phyloP scores from a whole-genome alignment of 805 yeast genomes.

The Candida pini region DNA sequence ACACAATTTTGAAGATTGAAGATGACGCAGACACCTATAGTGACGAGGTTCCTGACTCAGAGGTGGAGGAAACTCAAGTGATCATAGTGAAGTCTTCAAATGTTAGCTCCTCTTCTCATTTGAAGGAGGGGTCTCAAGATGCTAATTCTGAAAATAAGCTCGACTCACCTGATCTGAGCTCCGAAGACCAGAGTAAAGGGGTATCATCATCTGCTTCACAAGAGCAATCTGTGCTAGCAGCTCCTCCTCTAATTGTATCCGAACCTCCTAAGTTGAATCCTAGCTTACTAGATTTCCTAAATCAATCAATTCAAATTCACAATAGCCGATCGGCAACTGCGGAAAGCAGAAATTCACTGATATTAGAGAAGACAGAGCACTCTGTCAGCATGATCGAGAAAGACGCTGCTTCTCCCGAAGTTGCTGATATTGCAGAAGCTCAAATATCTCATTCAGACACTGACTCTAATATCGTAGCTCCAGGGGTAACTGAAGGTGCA shows the following conservation, averaged over 20 bases:
- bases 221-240: not conserved
- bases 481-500: too few relatives aligned
- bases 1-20: not conserved
- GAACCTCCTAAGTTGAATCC: slow-evolving; percentile 24
- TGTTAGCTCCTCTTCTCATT: too few relatives aligned
- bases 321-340: slow-evolving; percentile 6
- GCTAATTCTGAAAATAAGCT: not conserved
- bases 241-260: slow-evolving; percentile 15
- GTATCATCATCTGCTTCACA: too few relatives aligned
- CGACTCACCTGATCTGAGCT: not conserved
- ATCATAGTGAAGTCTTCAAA: slow-evolving; percentile 5
- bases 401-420: not conserved
- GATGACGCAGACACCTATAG: slow-evolving; percentile 1
- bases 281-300: slow-evolving; percentile 13
- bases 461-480: too few relatives aligned
- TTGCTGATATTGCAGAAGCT: not conserved
- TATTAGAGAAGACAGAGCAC: not conserved
- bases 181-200: too few relatives aligned
- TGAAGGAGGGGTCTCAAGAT: not conserved
- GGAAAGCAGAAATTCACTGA: not conserved
- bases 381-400: not conserved
- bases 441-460: not conserved
- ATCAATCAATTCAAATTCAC: slow-evolving; percentile 16
- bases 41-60: slow-evolving; percentile 7
- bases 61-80: slow-evolving; percentile 4